Conservation (phyloP, 164 flowering plant genomes). For the Tinospora cordifolia region DNA sequence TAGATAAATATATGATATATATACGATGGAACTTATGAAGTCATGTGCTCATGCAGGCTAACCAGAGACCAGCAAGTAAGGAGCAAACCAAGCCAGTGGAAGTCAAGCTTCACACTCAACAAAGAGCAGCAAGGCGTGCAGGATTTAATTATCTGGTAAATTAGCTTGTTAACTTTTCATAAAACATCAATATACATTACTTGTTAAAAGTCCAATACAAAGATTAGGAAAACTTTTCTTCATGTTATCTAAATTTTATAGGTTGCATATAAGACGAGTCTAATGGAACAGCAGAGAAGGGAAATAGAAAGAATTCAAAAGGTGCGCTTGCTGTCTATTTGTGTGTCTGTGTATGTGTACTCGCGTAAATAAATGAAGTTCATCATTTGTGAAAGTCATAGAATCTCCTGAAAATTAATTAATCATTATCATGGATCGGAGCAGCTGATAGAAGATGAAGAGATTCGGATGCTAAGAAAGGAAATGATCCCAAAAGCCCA, state of each 20-base stretch:
- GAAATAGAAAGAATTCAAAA: conserved; percentile 44
- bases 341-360: neutral
- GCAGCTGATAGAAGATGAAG: conserved; percentile 76
- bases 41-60: neutral
- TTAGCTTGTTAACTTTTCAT: neutral
- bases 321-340: conserved; percentile 24
- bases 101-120: conserved; percentile 56
- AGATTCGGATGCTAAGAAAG: conserved; percentile 56
- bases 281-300: conserved; percentile 42
- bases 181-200: neutral
- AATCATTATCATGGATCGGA: neutral
- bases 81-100: conserved; percentile 55
- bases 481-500: conserved; percentile 86
- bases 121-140: conserved; percentile 56
- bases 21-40: no score
- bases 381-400: neutral
- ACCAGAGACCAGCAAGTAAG: conserved; percentile 35
- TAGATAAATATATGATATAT: no score
- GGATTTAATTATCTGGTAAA: conserved; percentile 56
- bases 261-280: conserved; percentile 49
- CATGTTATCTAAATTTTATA: conserved; percentile 13
- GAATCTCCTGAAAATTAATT: neutral
- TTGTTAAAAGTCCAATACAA: no score
- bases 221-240: neutral
- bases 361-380: neutral